Evolutionary conservation across 108 stramenopile species (phyloP), one percentile per base, ranked within the genome.

Genomic region (Tribonema minus): DNA sequence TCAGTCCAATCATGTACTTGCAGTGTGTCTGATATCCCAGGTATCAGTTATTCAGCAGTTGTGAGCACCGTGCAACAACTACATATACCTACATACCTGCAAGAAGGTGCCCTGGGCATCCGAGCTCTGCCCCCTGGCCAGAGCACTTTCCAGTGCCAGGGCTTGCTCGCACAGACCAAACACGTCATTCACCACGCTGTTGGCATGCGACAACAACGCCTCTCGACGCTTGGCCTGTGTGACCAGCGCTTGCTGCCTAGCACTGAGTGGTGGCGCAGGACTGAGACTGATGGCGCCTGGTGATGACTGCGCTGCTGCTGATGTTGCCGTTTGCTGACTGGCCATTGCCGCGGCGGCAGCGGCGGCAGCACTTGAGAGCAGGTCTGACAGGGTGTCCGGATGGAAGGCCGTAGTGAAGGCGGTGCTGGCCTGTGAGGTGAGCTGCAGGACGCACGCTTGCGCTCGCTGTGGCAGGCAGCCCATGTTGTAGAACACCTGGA

Each of bases 401-500:
- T 76, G 64, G 37, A 76, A 63, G 28, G 76, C 66, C 2, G 9
- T 25, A 5, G 54, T 38, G 37, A 32, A 35, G 27, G 76, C 76
- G 2, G 38, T 66, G 26, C 38, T 58, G 12, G 66, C 76, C 58
- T 76, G 58, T n/a, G 46, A 34, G 32, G 37, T 66, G 1, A 76
- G 58, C 41, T 54, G 36, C 15, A 35, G 25, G n/a, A 76, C 58
- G 59, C 76, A 76, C 23, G 64, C 58, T 32, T 58, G 64, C 2
- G 67, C 76, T 9, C 40, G 58, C 2, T 65, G 54, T 2, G 76
- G 64, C 20, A 76, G 58, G 66, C 65, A 66, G 2, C 37, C 54
- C 2, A 76, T 34, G 67, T 76, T 76, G 65, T 65, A 59, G 65
- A 76, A 76, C 3, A 76, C 76, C 70, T 71, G n/a, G n/a, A n/a